phyloP scores from a whole-genome alignment of 2,329 filamentous ascomycete genomes.

The Drechslerella coelobrocha region DNA sequence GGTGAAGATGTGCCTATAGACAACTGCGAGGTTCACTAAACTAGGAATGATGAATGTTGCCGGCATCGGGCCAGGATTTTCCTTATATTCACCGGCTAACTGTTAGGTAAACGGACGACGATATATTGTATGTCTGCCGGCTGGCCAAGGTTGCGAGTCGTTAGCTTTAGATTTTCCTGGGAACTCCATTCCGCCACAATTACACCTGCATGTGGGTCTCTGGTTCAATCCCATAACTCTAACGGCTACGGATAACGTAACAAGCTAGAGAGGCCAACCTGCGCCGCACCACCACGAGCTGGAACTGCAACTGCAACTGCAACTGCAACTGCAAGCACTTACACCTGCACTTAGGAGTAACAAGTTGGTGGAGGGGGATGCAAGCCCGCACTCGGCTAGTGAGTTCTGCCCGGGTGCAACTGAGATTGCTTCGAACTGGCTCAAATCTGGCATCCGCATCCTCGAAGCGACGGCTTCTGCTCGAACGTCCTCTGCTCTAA shows the following conservation, averaged over 20 bases:
- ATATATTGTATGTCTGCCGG: neutral
- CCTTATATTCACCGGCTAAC: neutral
- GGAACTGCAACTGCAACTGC: neutral
- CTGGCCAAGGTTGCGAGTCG: slow-evolving; percentile 42
- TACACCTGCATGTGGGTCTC: slow-evolving; percentile 48
- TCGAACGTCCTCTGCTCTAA: slow-evolving; percentile 7
- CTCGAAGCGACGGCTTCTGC: slow-evolving; percentile 41
- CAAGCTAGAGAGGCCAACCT: slow-evolving; percentile 3
- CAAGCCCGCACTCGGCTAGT: slow-evolving; percentile 46
- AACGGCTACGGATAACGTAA: slow-evolving; percentile 49
- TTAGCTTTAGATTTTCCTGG: slow-evolving; percentile 46
- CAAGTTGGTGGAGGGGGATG: slow-evolving; percentile 14
- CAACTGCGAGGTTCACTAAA: neutral
- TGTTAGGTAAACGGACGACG: neutral
- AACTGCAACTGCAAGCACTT: neutral
- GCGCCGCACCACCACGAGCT: neutral
- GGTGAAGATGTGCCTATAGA: neutral
- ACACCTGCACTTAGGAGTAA: slow-evolving; percentile 8
- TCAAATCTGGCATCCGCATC: slow-evolving; percentile 46
- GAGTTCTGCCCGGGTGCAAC: slow-evolving; percentile 41
- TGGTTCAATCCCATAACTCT: slow-evolving; percentile 32
- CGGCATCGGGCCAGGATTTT: neutral
- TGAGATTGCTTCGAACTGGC: slow-evolving; percentile 26
- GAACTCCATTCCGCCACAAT: slow-evolving; percentile 51
- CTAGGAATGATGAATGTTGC: neutral